Evolutionary conservation across 129 eudicot genomes (phyloP).

Genomic region (Pseudognaphalium luteoalbum): DNA sequence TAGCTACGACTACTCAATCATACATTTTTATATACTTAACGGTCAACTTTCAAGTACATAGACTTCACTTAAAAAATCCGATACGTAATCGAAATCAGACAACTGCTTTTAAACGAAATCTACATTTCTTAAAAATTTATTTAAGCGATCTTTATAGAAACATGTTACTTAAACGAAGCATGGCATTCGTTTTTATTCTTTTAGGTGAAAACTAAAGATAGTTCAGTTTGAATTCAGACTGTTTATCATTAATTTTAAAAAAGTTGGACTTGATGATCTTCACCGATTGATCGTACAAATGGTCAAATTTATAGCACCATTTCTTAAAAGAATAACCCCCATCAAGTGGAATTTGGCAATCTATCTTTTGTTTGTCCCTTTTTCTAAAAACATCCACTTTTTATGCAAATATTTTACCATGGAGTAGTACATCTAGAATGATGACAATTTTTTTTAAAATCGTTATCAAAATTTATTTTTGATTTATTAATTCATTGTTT

Average conservation of each 20-base stretch:
- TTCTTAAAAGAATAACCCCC: slow-evolving; percentile 20
- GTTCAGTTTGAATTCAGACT: not conserved
- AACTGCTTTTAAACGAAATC: no score
- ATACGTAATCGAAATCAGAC: no score
- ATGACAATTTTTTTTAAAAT: no score
- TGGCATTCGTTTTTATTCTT: not conserved
- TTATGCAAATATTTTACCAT: slow-evolving; percentile 11
- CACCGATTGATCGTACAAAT: slow-evolving; percentile 15
- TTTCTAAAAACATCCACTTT: slow-evolving; percentile 11
- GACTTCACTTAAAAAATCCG: no score
- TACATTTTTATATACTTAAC: no score
- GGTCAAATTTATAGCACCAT: slow-evolving; percentile 4
- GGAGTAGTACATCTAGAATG: no score
- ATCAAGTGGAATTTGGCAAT: slow-evolving; percentile 19
- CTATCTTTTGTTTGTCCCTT: slow-evolving; percentile 18
- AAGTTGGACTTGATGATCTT: slow-evolving; percentile 17
- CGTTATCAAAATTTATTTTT: no score
- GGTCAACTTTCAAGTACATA: no score
- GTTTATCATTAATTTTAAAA: not conserved
- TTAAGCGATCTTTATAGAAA: no score
- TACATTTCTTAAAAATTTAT: no score
- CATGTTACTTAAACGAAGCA: not conserved
- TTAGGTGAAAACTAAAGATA: not conserved
- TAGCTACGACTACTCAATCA: no score
- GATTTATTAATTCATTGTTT: no score